A percentile compares a stretch with the other conserved stretches of the same genome.
Evolutionary conservation across 140 eudicot species (phyloP).

Genomic region (Bidens hawaiensis): DNA sequence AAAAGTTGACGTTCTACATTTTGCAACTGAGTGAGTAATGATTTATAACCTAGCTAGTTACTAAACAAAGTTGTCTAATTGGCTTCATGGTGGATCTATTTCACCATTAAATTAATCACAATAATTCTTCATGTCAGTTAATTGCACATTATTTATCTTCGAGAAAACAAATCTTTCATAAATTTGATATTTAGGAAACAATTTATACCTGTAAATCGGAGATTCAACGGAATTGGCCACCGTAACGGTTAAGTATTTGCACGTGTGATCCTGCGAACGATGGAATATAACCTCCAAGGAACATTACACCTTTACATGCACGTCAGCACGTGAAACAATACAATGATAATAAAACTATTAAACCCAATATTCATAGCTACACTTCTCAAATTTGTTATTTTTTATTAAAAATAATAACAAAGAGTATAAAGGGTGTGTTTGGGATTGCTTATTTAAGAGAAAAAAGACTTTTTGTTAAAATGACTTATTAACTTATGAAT

Average conservation of each 20-base stretch:
- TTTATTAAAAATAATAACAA: no score
- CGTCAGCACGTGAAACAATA: neutral
- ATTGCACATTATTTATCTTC: neutral
- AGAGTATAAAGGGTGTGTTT: no score
- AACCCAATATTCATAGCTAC: neutral
- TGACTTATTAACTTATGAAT: no score
- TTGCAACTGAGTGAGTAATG: neutral
- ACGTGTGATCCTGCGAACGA: conserved; percentile 4
- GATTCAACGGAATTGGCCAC: conserved; percentile 14
- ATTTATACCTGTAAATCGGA: conserved; percentile 16
- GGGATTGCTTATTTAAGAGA: no score
- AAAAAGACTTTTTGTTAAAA: no score
- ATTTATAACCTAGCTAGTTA: neutral
- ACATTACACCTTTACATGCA: conserved; percentile 13
- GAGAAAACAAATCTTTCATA: neutral
- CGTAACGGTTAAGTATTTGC: conserved; percentile 5
- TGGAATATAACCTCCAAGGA: conserved; percentile 13
- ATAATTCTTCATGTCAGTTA: neutral
- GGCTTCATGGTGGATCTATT: neutral
- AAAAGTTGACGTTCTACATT: no score
- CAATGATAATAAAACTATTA: neutral
- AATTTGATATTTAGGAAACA: neutral
- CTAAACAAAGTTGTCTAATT: conserved; percentile 2
- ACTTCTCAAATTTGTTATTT: neutral
- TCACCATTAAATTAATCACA: neutral